Evolutionary conservation across 2,329 filamentous ascomycete species (phyloP).

Genomic region (Neofusicoccum laricinum): DNA sequence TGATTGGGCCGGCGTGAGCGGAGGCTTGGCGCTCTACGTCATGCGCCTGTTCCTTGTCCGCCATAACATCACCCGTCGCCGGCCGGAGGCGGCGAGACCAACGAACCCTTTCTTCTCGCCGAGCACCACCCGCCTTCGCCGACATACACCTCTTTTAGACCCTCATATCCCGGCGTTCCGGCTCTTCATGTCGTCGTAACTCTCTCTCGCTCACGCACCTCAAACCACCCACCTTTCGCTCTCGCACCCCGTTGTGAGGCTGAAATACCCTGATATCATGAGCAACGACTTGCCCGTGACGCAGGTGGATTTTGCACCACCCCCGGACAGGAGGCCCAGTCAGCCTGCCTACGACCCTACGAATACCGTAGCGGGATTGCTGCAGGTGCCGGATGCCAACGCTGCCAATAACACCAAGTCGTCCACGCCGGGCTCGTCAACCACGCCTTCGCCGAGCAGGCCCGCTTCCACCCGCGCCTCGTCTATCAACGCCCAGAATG

Average conservation of each 20-base stretch:
- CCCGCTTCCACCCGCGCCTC: slow-evolving; percentile 24
- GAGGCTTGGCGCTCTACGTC: slow-evolving; percentile 15
- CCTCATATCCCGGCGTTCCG: not conserved
- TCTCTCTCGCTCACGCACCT: not conserved
- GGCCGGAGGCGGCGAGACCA: not conserved
- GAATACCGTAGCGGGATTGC: not conserved
- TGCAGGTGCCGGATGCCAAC: slow-evolving; percentile 1
- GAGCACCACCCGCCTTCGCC: not conserved
- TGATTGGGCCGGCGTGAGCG: not conserved
- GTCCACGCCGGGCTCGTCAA: not conserved
- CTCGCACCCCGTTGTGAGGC: not conserved
- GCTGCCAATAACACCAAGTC: not conserved
- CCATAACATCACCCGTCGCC: slow-evolving; percentile 11
- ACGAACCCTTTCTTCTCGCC: not conserved
- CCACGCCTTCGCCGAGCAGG: slow-evolving; percentile 1
- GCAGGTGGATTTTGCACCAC: slow-evolving; percentile 7
- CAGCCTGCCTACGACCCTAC: slow-evolving; percentile 13
- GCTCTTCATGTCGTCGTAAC: slow-evolving; percentile 5
- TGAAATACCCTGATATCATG: slow-evolving; percentile 1
- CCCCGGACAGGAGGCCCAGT: not conserved
- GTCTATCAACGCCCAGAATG: slow-evolving; percentile 31
- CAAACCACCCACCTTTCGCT: not conserved
- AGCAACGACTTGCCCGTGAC: slow-evolving; percentile 9
- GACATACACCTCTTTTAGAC: not conserved
- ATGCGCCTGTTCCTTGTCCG: slow-evolving; percentile 7